Base-by-base conservation (phyloP, 2,329 filamentous ascomycete genomes). In the Monosporascus sp. region DNA sequence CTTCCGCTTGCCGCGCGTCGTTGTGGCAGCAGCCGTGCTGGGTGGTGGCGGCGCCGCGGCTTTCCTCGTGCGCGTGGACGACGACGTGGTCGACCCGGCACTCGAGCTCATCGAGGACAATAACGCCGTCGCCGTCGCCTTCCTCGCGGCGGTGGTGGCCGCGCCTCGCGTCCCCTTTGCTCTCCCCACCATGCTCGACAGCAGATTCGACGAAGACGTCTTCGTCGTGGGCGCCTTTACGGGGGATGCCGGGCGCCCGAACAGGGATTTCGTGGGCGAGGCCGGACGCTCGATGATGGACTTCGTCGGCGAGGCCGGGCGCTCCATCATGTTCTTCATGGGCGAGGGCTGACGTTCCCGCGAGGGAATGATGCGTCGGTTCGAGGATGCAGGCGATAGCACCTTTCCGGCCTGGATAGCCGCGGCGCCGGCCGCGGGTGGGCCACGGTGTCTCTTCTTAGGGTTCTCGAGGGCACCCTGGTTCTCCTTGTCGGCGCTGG, bases 311-410 rank as follows among this genome's bases (percentile, higher is more conserved):
- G 86, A 87, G 17, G 77, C 74, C 24, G 84, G 79, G 24, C 82
- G 79, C 2, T 80, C 31, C 39, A 85, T 74, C 52, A 78, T 76
- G 3, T 80, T 76, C 64, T 87, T 86, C 24, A 73, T 69, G 15
- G 81, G 78, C n/a, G 82, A 81, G 5, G 67, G 65, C 2, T 66
- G 63, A 7, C 74, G 72, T 8, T 68, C 68, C 22, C 83, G 80
- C 43, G 43, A 22, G 20, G 81, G 81, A 22, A 81, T 74, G 17
- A 88, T 78, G 50, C 89, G 84, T 6, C 88, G 88, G 66, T 96
- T 96, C 54, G 87, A 86, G 0, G 89, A 92, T 50, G 89, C 87
- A 2, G 90, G 90, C 1, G 91, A 96, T 3, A 96, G 77, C 38
- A 95, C 80, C 68, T 87, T 78, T 49, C 78, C 72, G 56, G 81